Conservation (phyloP, 257 asterid species). For the Catharanthus roseus region DNA sequence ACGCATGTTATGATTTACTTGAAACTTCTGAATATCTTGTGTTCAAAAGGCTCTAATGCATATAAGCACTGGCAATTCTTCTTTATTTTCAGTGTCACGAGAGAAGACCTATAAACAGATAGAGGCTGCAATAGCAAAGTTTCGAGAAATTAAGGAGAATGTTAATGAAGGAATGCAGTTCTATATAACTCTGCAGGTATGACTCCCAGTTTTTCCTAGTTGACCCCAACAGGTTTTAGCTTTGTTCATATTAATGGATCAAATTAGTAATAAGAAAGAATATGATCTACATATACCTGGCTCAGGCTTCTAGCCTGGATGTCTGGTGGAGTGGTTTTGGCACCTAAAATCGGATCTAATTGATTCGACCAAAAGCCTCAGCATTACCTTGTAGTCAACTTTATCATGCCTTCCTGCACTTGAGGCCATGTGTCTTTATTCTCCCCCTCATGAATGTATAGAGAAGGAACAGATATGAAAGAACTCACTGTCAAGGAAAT, state of each 20-base stretch:
- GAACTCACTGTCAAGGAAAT: not conserved
- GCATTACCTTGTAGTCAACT: not conserved
- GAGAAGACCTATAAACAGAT: conserved; percentile 86
- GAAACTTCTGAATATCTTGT: not conserved
- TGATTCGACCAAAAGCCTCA: too few relatives aligned
- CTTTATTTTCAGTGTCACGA: conserved; percentile 67
- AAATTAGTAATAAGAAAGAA: not conserved
- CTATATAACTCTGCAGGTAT: conserved; percentile 93
- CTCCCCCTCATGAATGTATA: too few relatives aligned
- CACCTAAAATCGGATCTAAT: not conserved
- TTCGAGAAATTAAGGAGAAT: conserved; percentile 82
- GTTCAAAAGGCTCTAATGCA: not conserved
- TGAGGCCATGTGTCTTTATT: too few relatives aligned
- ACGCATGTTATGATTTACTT: not conserved
- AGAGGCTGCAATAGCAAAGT: conserved; percentile 92
- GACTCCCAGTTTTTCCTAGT: not conserved
- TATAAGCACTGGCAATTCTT: conserved; percentile 14
- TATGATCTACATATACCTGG: too few relatives aligned
- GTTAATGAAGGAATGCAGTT: conserved; percentile 94
- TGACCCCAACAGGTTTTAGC: not conserved
- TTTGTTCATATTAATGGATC: not conserved
- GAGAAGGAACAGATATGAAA: not conserved
- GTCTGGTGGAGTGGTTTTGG: not conserved
- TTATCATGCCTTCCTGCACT: too few relatives aligned
- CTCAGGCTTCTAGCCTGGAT: not conserved